Evolutionary conservation across 2,329 filamentous ascomycete genomes (phyloP), one percentile per base, ranked within the genome.

Genomic region (Phialophora macrospora): DNA sequence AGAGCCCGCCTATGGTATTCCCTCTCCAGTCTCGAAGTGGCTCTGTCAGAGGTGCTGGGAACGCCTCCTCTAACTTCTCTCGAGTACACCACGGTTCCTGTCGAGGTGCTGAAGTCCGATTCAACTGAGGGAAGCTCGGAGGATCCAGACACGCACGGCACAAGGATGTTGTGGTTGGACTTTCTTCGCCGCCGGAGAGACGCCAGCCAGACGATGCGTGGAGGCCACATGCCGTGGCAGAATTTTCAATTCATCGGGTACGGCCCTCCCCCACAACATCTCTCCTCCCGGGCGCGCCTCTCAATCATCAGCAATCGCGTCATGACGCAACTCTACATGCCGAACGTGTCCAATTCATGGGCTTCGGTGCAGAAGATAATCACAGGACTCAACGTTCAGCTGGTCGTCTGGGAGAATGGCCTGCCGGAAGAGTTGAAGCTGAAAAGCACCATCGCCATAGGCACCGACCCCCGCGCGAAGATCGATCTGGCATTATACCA

Each of bases 1-100:
- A 69, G 72, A 44, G 64, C 65, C 12, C 65, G 69, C 2, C 63
- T 69, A 7, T 75, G 73, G 73, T 71, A 69, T 55, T 68, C 72
- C 22, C 49, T 74, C 17, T 69, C 69, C 54, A 62, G 67, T 24
- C 55, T 74, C n/a, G 73, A 75, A 60, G 65, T 69, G 32, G 56
- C 71, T 34, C 64, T 74, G 28, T 55, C 66, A 11, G 64, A 72
- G 46, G 70, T 74, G 28, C 70, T 70, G 6, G 73, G 73, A 49
- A 60, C 72, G 14, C 72, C 72, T 3, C 72, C 68, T 49, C 62
- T 74, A n/a, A 66, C 38, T 26, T 54, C 66, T 11, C 32, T 56
- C 2, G 24, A 60, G 6, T 55, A 55, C 20, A 38, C 56, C 14
- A 30, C 38, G 17, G 22, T 52, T 12, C 24, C 57, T 4, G 20